Percentiles rank a stretch among this genome's conserved stretches.
phyloP scores from a whole-genome alignment of 2,329 filamentous ascomycete genomes.

The Aspergillus jensenii region DNA sequence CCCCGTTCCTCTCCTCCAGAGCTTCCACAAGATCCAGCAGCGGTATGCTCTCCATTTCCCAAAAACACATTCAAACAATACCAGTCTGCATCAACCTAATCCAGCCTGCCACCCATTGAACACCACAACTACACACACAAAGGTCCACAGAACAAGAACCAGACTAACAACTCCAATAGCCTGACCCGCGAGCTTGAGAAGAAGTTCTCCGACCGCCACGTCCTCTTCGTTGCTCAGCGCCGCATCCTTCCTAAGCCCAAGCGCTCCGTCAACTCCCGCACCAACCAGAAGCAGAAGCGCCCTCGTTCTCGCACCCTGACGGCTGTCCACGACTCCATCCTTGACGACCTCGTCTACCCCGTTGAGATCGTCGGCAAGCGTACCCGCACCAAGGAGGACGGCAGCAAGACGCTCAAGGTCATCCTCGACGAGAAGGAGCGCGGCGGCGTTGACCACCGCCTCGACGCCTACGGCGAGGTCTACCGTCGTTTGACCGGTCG shows the following conservation, averaged over 20 bases:
- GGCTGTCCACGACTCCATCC: slow-evolving; percentile 97
- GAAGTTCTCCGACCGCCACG: slow-evolving; percentile 99
- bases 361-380: slow-evolving; percentile 99
- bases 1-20: slow-evolving; percentile 95
- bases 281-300: slow-evolving; percentile 97
- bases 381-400: slow-evolving; percentile 97
- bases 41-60: slow-evolving; percentile 64
- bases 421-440: slow-evolving; percentile 99
- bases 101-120: not conserved
- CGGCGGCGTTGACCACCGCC: slow-evolving; percentile 97
- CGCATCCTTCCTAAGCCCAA: slow-evolving; percentile 98
- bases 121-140: not conserved
- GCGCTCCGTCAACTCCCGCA: slow-evolving; percentile 95
- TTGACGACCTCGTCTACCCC: slow-evolving; percentile 96
- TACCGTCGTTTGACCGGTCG: slow-evolving; percentile 98
- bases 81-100: not conserved
- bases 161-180: slow-evolving; percentile 49
- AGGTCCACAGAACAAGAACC: not conserved
- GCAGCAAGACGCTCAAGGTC: slow-evolving; percentile 97
- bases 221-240: slow-evolving; percentile 97
- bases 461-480: slow-evolving; percentile 99
- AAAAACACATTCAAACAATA: not conserved
- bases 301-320: slow-evolving; percentile 97
- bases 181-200: slow-evolving; percentile 99
- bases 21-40: slow-evolving; percentile 99